Evolutionary conservation across 129 eudicot species (phyloP), one percentile per base, ranked within the genome.

Genomic region (Escallonia herrerae): DNA sequence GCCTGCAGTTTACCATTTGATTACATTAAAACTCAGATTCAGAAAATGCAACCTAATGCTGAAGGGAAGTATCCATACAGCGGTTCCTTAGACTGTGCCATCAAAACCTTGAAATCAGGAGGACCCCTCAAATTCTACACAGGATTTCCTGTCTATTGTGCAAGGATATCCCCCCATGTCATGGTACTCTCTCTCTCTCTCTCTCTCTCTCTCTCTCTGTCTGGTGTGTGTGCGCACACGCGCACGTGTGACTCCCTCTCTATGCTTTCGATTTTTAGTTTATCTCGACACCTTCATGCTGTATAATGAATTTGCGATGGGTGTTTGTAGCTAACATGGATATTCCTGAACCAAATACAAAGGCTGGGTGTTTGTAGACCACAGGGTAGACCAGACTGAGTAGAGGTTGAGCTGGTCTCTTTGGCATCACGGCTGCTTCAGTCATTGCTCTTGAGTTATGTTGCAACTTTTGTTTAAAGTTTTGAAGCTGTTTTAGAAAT

Each of bases 1-100:
- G 79, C 79, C 4, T 79, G 83, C 52, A 79, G 83, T 79, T 66
- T 79, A 37, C 83, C 83, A 5, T 79, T 79, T 38, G 83, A 79
- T 65, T 79, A 63, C 33, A 76, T 79, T 11, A 79, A 79, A 65
- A 79, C 83, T 33, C 83, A 79, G 63, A 79, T 79, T 41, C 83
- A 79, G 59, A 79, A 69, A 63, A 79, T 79, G 83, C 83, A 79
- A 38, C 79, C 80, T 15, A 73, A 79, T 69, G 83, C 83, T 5
- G 41, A 15, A 33, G 79, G 79, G 22, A 79, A 65, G 66, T 79
- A 79, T 58, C 83, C 83, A 2, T 79, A 79, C 39, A 63, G 66
- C 2, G 83, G 83, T n/a, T 64, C 79, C 11, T 42, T 79, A 67
- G 83, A 74, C 56, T 74, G 83, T 66, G 77, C 64, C 14, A 8